Evolutionary conservation across 495 filamentous ascomycete species (phyloP), one percentile per base, ranked within the genome.

Genomic region (Aspergillus avenaceus): DNA sequence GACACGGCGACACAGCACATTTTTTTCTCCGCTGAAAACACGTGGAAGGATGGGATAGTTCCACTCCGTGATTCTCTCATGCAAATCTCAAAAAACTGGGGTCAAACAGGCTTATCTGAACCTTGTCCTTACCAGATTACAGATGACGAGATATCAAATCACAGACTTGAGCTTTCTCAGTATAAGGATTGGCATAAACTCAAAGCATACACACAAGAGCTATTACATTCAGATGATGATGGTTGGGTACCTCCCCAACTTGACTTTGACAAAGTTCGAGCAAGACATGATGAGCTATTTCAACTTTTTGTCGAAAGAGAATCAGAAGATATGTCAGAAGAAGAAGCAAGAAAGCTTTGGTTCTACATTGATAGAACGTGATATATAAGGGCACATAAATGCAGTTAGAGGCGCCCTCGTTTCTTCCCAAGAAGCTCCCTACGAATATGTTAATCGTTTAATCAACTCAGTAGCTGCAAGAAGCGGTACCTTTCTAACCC

Each of bases 201-300:
- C 12, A 53, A 58, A 29, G 41, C 45, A 18, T 55, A 63, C 27
- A 64, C 61, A 5, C 53, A 59, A 40, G 52, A 65, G 47, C 31
- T 58, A 51, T 56, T 69, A 25, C 46, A 60, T 4, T 56, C 61
- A 12, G 63, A 69, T 58, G 60, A 59, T 29, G 56, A 62, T 9
- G 63, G 65, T 0, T 69, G 63, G 61, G 52, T 66, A 5, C 28
- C 56, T 0, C 65, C 63, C 0, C 48, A 56, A 22, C 40, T 64
- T 32, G 57, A 69, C 38, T 62, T 62, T 45, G 52, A 46, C 3
- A 43, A 55, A 27, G 50, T 50, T 9, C 21, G 50, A 29, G 27
- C 9, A 26, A 53, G 52, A 43, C 56, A 63, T 31, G 44, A 52
- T n/a, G 46, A 53, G 29, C 44, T 63, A 12, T 55, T 58, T 25